These are phyloP conservation scores for Microdochium nivale DNA, from an alignment of 2,329 filamentous ascomycete genomes.

Conservation along the genomic window DNA sequence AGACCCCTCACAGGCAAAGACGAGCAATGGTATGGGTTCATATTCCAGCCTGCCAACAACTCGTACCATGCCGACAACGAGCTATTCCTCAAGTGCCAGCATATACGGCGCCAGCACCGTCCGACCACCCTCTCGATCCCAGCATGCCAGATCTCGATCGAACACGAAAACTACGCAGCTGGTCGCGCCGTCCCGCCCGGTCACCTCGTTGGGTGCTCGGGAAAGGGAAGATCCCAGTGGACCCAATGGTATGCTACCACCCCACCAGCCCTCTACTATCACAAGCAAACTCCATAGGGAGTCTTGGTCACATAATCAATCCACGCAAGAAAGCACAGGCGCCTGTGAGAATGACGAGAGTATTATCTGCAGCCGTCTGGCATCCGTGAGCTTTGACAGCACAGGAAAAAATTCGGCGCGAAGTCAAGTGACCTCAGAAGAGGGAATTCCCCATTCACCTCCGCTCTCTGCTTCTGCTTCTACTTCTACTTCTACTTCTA, in stretches of 20 bases:
- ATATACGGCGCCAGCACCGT: conserved; percentile 28
- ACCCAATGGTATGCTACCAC: conserved; percentile 27
- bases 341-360: neutral
- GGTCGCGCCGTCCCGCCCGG: conserved; percentile 9
- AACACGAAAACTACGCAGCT: conserved; percentile 14
- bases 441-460: neutral
- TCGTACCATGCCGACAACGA: conserved; percentile 1
- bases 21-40: neutral
- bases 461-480: no score
- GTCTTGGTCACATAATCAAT: neutral
- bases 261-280: neutral
- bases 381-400: neutral
- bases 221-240: conserved; percentile 14
- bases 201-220: conserved; percentile 19
- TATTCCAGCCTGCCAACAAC: neutral
- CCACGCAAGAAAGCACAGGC: neutral
- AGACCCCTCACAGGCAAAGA: neutral
- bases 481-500: no score
- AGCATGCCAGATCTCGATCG: conserved; percentile 15
- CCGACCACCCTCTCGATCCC: conserved; percentile 22
- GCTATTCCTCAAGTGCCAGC: conserved; percentile 18
- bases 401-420: neutral
- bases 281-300: neutral
- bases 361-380: neutral
- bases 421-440: neutral